Conservation (phyloP, 768 basidiomycete genomes). For the Amanita muscaria region DNA sequence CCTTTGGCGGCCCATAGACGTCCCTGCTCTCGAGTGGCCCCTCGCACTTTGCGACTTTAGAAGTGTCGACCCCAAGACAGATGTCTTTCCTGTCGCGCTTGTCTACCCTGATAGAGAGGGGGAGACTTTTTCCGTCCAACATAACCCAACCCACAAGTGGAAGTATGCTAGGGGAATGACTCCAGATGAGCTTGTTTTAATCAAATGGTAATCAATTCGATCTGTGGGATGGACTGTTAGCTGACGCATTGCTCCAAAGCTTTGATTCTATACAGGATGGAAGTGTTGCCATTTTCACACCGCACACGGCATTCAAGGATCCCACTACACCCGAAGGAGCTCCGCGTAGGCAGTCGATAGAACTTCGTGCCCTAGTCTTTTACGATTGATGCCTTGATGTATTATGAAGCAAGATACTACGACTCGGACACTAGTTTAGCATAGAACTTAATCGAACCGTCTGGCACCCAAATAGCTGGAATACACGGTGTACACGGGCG, state of each 20-base stretch:
- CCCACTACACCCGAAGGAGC: conserved; percentile 34
- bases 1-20: conserved; percentile 47
- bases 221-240: too few relatives aligned
- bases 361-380: conserved; percentile 44
- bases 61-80: conserved; percentile 31
- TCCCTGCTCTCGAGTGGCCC: conserved; percentile 42
- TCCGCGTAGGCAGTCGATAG: conserved; percentile 41
- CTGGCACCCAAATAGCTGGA: too few relatives aligned
- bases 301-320: conserved; percentile 45
- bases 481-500: too few relatives aligned
- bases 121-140: conserved; percentile 39
- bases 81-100: conserved; percentile 36
- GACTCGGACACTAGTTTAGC: too few relatives aligned
- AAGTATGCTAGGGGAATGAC: conserved; percentile 39
- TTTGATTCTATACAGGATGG: conserved; percentile 33
- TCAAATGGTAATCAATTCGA: conserved; percentile 54
- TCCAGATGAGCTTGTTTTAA: conserved; percentile 40
- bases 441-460: too few relatives aligned
- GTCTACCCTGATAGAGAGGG: conserved; percentile 43
- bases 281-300: conserved; percentile 37
- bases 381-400: conserved; percentile 25
- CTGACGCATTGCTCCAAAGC: too few relatives aligned
- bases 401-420: neutral
- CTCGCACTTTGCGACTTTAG: conserved; percentile 44
- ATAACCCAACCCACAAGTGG: conserved; percentile 42